Evolutionary conservation across 805 yeast species (phyloP), one percentile per base, ranked within the genome.

Genomic region (Gaillardinia entomophila): DNA sequence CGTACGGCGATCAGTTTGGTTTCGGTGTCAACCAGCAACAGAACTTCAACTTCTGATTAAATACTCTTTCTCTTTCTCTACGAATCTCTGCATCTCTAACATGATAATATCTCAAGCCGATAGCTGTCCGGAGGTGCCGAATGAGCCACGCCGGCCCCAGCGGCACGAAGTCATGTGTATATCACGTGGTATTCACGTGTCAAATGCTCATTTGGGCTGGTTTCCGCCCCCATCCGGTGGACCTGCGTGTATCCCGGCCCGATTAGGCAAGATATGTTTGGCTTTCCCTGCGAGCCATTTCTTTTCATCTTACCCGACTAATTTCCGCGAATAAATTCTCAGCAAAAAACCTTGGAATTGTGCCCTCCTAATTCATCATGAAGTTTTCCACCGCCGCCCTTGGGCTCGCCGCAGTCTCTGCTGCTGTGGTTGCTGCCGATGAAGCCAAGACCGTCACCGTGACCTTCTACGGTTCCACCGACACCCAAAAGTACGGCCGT

Each of bases 1-100:
- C 79, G 34, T 75, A 78, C 38, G 95, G 94, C 27, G 87, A 83
- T 48, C 79, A 90, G 30, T 92, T 83, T 60, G 87, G 88, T 2
- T 92, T 92, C 60, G 95, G 95, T 41, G 76, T 84, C 40, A 66
- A 70, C 41, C 81, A 76, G 54, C 78, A 66, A 41, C 71, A 65
- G 45, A 66, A 64, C 33, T 51, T 51, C 29, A 71, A 71, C 36
- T 77, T 75, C 55, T 67, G 71, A 45, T 77, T 75, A n/a, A 6
- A 4, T 23, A 4, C 10, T 10, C 25, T 12, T 23, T n/a, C 10
- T 10, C 10, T 23, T n/a, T 23, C 25, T 12, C 5, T 23, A 6
- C 8, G 20, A 6, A n/a, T n/a, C n/a, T n/a, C n/a, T n/a, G n/a
- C n/a, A n/a, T n/a, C n/a, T n/a, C n/a, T n/a, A n/a, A n/a, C n/a